Conservation (phyloP, 495 filamentous ascomycete species). For the Neurospora cerealis region DNA sequence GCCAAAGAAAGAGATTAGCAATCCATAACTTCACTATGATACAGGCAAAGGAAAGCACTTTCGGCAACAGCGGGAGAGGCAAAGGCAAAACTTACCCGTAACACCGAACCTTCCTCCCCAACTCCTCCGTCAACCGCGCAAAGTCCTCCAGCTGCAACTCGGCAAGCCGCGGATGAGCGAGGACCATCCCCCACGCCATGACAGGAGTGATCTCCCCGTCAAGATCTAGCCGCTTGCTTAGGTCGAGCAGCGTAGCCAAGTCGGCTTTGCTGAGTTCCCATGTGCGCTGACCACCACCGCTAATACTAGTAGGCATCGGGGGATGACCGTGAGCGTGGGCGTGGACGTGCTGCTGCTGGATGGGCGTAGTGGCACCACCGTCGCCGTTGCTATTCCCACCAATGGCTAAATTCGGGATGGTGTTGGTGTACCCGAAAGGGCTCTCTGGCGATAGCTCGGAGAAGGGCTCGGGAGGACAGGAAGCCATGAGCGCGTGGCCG, state of each 20-base stretch:
- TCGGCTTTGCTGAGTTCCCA: slow-evolving; percentile 65
- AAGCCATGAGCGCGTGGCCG: slow-evolving; percentile 85
- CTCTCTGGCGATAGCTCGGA: slow-evolving; percentile 35
- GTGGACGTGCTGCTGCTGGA: background rate
- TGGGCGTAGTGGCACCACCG: slow-evolving; percentile 2
- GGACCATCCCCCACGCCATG: slow-evolving; percentile 82
- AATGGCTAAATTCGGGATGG: background rate
- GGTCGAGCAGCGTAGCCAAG: slow-evolving; percentile 68
- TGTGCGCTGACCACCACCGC: slow-evolving; percentile 39
- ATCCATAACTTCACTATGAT: background rate
- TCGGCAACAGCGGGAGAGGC: background rate
- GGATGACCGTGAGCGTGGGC: background rate
- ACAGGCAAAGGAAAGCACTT: background rate
- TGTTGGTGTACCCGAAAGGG: slow-evolving; percentile 36
- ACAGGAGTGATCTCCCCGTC: slow-evolving; percentile 95
- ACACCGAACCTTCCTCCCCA: slow-evolving; percentile 75
- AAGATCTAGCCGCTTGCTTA: slow-evolving; percentile 73
- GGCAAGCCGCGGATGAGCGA: slow-evolving; percentile 55
- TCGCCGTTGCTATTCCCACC: slow-evolving; percentile 1
- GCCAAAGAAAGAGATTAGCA: slow-evolving; percentile 8
- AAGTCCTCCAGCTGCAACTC: slow-evolving; percentile 62
- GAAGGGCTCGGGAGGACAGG: slow-evolving; percentile 61
- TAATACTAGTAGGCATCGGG: background rate
- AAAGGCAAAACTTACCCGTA: slow-evolving; percentile 64
- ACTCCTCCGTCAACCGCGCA: slow-evolving; percentile 56